Percentiles rank a stretch among this genome's conserved stretches.
Conservation (phyloP, 78 protist species). For the Pigoraptor vietnamica region DNA sequence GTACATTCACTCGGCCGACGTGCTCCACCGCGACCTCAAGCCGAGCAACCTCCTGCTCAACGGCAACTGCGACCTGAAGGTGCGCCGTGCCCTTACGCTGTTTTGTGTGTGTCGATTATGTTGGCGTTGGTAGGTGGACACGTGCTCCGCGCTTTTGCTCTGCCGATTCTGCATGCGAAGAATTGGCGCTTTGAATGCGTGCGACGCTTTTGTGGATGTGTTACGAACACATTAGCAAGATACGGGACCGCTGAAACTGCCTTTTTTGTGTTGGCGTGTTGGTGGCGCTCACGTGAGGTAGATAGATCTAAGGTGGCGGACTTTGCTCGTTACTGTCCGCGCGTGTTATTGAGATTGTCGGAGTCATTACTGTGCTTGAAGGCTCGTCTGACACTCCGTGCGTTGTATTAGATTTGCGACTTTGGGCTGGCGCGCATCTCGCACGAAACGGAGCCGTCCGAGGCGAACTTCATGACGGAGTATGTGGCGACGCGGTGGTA, state of each 20-base stretch:
- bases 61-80: constrained; percentile 87
- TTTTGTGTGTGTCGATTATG: not conserved
- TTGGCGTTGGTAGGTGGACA: not conserved
- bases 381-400: constrained; percentile 23
- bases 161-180: not conserved
- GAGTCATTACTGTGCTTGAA: not conserved
- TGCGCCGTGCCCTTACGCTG: not conserved
- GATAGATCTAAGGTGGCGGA: too few species aligned
- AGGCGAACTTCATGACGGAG: constrained; percentile 4
- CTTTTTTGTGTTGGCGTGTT: too few species aligned
- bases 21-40: constrained; percentile 84
- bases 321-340: too few species aligned
- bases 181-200: not conserved
- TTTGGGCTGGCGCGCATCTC: constrained; percentile 33
- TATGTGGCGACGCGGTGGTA: constrained; percentile 85
- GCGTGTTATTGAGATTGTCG: not conserved
- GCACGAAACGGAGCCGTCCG: not conserved
- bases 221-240: not conserved
- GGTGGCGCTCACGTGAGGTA: too few species aligned
- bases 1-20: constrained; percentile 91
- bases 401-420: constrained; percentile 73
- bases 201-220: not conserved
- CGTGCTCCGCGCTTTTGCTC: not conserved
- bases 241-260: too few species aligned
- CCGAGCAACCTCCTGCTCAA: constrained; percentile 94